Conservation (phyloP, 225 moss, liverwort and hornwort genomes). For the Bryum argenteum region DNA sequence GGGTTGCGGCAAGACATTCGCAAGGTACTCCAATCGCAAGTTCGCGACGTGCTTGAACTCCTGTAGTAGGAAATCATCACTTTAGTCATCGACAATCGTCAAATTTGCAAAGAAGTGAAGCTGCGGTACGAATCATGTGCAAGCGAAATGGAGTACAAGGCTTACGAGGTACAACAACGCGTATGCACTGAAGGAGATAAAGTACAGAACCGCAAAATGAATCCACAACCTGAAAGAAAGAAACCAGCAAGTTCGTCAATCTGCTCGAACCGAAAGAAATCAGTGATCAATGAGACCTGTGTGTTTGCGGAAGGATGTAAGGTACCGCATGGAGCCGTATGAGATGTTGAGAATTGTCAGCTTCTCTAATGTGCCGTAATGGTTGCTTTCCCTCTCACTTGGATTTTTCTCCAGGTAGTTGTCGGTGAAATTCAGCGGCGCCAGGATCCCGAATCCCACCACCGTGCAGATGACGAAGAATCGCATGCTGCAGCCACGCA, state of each 20-base stretch:
- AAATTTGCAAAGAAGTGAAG: neutral
- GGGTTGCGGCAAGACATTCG: conserved; percentile 58
- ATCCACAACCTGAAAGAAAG: conserved; percentile 71
- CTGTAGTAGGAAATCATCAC: conserved; percentile 23
- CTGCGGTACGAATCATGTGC: too few species aligned
- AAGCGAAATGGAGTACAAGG: neutral
- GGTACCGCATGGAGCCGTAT: conserved; percentile 50
- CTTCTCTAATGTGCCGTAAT: conserved; percentile 54
- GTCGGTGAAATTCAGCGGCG: conserved; percentile 59
- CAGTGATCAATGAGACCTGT: too few species aligned
- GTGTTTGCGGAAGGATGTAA: too few species aligned
- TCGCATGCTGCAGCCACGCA: conserved; percentile 37
- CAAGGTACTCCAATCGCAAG: conserved; percentile 58
- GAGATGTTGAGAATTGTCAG: conserved; percentile 62
- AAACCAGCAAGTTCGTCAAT: too few species aligned
- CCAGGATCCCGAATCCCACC: conserved; percentile 50
- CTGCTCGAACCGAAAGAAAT: too few species aligned
- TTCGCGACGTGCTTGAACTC: conserved; percentile 64
- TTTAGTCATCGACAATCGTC: neutral
- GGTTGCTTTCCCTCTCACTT: conserved; percentile 33
- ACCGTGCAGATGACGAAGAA: conserved; percentile 53
- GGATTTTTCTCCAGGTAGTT: conserved; percentile 45
- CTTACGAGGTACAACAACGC: conserved; percentile 70
- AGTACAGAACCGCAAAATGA: conserved; percentile 76
- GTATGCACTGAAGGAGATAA: conserved; percentile 74